These are phyloP conservation scores for Termitomyces sp. DNA, from an alignment of 768 basidiomycete genomes.

Conservation along the genomic window DNA sequence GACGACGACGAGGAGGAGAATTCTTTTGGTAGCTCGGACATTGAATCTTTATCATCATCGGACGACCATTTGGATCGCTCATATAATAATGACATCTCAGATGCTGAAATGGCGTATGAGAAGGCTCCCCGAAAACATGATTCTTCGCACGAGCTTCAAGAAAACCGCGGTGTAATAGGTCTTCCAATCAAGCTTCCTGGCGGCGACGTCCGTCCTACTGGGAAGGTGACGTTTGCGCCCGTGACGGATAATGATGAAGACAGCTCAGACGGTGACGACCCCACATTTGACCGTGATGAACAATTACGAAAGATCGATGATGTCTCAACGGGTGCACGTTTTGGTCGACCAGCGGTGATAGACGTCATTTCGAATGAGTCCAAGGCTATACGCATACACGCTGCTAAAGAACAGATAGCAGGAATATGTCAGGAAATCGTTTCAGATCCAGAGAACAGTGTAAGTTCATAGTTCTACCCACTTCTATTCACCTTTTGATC, in stretches of 20 bases:
- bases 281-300: constrained; percentile 24
- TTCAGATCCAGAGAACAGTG: constrained; percentile 92
- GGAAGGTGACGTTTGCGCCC: constrained; percentile 20
- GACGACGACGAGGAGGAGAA: constrained; percentile 50
- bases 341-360: constrained; percentile 77
- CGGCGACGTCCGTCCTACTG: constrained; percentile 67
- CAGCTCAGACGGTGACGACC: constrained; percentile 25
- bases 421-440: constrained; percentile 90
- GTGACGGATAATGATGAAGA: constrained; percentile 14
- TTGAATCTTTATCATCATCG: constrained; percentile 24
- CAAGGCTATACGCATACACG: constrained; percentile 58
- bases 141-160: constrained; percentile 38
- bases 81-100: constrained; percentile 37
- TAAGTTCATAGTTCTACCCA: constrained; percentile 32
- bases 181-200: constrained; percentile 85
- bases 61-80: constrained; percentile 18
- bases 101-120: constrained; percentile 77
- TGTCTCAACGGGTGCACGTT: constrained; percentile 78
- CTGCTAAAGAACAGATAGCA: constrained; percentile 93
- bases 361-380: constrained; percentile 67
- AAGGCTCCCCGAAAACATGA: constrained; percentile 47
- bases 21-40: constrained; percentile 20
- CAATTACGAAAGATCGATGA: constrained; percentile 47
- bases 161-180: constrained; percentile 48
- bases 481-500: constrained; percentile 1